A percentile compares a stretch with the other conserved stretches of the same genome.
phyloP scores from a whole-genome alignment of 2,329 filamentous ascomycete species.

The Talaromyces sp. region DNA sequence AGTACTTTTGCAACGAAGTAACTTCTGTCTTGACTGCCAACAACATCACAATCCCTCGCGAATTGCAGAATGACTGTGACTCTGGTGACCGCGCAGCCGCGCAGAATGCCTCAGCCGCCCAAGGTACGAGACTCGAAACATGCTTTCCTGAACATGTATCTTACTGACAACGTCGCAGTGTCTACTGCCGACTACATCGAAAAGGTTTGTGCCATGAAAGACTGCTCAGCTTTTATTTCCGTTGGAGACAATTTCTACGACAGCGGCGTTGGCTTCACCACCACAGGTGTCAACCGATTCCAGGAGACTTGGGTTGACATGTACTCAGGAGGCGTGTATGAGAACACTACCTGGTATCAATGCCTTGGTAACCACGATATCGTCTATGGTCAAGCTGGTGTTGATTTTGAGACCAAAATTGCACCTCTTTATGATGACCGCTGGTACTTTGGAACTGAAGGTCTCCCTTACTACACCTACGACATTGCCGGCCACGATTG shows the following conservation, averaged over 20 bases:
- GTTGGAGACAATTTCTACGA: constrained; percentile 29
- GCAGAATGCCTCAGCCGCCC: constrained; percentile 23
- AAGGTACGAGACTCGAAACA: constrained; percentile 17
- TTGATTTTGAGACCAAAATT: constrained; percentile 27
- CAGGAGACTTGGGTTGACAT: constrained; percentile 24
- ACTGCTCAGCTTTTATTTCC: constrained; percentile 25
- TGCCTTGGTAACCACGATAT: constrained; percentile 27
- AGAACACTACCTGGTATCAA: constrained; percentile 25
- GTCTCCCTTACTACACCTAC: constrained; percentile 24
- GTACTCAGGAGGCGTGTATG: constrained; percentile 23
- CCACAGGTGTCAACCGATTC: constrained; percentile 25
- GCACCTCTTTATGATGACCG: constrained; percentile 26
- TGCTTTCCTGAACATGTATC: not conserved
- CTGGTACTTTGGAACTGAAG: constrained; percentile 26
- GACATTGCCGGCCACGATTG: constrained; percentile 24
- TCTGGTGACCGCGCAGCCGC: constrained; percentile 23
- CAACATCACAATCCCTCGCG: constrained; percentile 21
- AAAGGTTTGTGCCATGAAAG: constrained; percentile 24
- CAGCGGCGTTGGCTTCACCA: constrained; percentile 26
- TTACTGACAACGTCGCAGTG: constrained; percentile 14
- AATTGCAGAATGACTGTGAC: constrained; percentile 26
- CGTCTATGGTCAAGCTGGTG: constrained; percentile 24
- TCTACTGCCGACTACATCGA: constrained; percentile 24
- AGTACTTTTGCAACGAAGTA: constrained; percentile 24
- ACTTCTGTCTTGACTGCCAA: constrained; percentile 19